Conservation (phyloP, 495 filamentous ascomycete species). For the Clohesyomyces aquaticus region DNA sequence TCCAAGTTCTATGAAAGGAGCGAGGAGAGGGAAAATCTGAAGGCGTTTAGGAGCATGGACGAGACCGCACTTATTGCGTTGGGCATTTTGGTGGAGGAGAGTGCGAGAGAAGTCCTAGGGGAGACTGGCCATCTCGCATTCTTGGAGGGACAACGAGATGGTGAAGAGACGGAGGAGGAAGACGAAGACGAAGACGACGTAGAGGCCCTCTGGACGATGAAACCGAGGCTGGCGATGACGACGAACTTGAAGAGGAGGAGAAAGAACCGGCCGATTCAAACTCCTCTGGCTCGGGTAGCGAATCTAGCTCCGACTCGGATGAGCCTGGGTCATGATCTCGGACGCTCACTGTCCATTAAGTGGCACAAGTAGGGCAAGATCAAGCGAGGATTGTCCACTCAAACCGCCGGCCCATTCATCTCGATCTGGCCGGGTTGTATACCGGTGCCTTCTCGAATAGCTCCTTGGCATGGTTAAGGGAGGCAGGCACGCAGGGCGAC, state of each 20-base stretch:
- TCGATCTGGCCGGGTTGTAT: too few relatives aligned
- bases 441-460: too few relatives aligned
- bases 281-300: neutral
- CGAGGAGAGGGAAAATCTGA: constrained; percentile 4
- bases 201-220: neutral
- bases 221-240: neutral
- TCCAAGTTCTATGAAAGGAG: constrained; percentile 66
- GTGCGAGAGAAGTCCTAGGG: constrained; percentile 64
- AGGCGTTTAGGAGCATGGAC: constrained; percentile 72
- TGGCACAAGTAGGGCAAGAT: too few relatives aligned
- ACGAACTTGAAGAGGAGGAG: neutral
- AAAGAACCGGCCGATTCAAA: neutral
- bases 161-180: constrained; percentile 8
- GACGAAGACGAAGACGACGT: constrained; percentile 1
- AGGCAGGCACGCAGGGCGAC: constrained; percentile 12
- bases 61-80: constrained; percentile 82
- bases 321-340: neutral
- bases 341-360: too few relatives aligned
- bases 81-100: constrained; percentile 82
- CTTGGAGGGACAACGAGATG: constrained; percentile 55
- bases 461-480: neutral
- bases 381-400: too few relatives aligned
- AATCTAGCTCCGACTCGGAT: neutral
- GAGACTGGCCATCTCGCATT: constrained; percentile 75
- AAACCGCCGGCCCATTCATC: too few relatives aligned